Evolutionary conservation across 164 flowering plant genomes (phyloP), one percentile per base, ranked within the genome.

Genomic region (Piper betle): DNA sequence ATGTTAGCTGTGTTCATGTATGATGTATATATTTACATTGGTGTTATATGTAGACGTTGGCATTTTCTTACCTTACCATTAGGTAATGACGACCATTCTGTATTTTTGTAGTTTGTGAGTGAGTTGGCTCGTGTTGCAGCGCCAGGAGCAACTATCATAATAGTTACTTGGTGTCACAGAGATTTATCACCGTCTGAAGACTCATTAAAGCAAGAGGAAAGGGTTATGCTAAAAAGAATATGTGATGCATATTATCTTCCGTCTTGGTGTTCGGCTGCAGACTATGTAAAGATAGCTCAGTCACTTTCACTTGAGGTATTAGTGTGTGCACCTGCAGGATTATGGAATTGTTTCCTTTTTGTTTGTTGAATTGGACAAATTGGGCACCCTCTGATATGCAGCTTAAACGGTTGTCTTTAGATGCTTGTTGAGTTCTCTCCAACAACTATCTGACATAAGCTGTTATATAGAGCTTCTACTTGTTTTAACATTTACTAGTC

Each of bases 161-260:
- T 93, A 53, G 96, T 87, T 10, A 89, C 92, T 40, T 89, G 97
- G 96, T 93, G 97, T 74, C 98, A 89, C 37, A 69, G 97, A 69
- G 81, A 87, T 72, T 88, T 93, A 48, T 69, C 74, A 33, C 83
- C 96, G n/a, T 55, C 68, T 17, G 98, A 87, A 61, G 72, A 73
- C 15, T 73, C 86, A 1, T 63, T 93, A 71, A 69, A 72, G 66
- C 84, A 86, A 5, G 79, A 84, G 60, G 97, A 93, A 77, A 62
- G 77, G 58, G 39, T 68, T 13, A 78, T 89, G 42, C 69, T 93
- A 68, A 42, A 76, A 43, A 84, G 73, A 72, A 87, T 89, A 25
- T 86, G 94, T 60, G 70, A 79, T 68, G 81, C 90, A 42, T 87
- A 62, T 59, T 89, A 84, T 67, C 91, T 89, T 70, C 98, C 97